Evolutionary conservation across 2,329 filamentous ascomycete genomes (phyloP).

Genomic region (Talaromyces sp.): DNA sequence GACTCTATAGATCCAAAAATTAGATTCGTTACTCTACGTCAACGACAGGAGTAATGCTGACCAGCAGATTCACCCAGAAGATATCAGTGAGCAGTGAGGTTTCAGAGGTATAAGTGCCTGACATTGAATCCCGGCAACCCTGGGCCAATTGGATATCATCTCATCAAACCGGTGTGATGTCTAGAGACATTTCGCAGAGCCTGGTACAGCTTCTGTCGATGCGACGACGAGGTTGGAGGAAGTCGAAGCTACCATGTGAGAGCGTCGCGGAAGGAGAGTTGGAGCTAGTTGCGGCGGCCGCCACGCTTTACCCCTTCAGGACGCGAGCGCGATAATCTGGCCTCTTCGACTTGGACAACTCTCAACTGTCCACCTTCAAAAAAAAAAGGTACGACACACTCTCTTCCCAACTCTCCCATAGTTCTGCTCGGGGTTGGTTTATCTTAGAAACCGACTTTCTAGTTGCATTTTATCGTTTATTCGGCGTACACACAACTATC

Average conservation of each 20-base stretch:
- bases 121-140: constrained; percentile 6
- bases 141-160: background rate
- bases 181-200: background rate
- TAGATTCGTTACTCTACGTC: background rate
- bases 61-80: constrained; percentile 13
- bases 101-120: constrained; percentile 10
- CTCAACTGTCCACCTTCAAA: background rate
- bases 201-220: background rate
- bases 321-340: constrained; percentile 9
- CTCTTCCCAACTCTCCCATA: background rate
- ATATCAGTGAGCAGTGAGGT: constrained; percentile 10
- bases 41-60: background rate
- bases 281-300: background rate
- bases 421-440: background rate
- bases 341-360: constrained; percentile 5
- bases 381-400: background rate
- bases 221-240: background rate
- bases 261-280: background rate
- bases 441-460: background rate
- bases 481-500: background rate
- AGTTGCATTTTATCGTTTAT: background rate
- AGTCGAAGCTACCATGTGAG: background rate
- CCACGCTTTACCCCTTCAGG: constrained; percentile 9
- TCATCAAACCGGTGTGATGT: background rate
- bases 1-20: constrained; percentile 42